Evolutionary conservation across 768 basidiomycete genomes (phyloP).

Genomic region (Lactarius sp.): DNA sequence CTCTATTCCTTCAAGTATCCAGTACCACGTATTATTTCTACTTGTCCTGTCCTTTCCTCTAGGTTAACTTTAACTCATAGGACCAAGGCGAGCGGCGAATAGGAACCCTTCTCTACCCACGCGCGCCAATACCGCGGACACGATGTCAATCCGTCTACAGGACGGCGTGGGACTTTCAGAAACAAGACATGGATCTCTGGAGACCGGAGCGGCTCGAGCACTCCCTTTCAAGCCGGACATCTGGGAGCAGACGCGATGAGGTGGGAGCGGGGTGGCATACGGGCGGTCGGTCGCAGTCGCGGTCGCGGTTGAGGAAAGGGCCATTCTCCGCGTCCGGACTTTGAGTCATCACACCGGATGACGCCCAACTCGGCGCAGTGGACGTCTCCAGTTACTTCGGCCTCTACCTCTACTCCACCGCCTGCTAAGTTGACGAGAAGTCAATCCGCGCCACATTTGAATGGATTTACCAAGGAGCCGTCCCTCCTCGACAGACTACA

Average conservation of each 20-base stretch:
- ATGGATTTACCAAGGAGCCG: too few relatives aligned
- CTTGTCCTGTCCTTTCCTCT: too few relatives aligned
- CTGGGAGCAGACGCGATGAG: too few relatives aligned
- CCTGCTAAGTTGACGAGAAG: too few relatives aligned
- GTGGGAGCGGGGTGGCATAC: slow-evolving; percentile 38
- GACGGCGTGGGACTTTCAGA: slow-evolving; percentile 23
- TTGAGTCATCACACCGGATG: background rate
- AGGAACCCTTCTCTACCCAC: slow-evolving; percentile 8
- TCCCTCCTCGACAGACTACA: too few relatives aligned
- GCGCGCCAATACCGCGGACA: slow-evolving; percentile 15
- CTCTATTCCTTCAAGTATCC: too few relatives aligned
- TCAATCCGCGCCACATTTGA: too few relatives aligned
- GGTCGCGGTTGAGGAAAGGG: slow-evolving; percentile 26
- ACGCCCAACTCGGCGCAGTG: background rate
- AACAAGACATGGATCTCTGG: slow-evolving; percentile 8
- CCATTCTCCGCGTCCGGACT: background rate
- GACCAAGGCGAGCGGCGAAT: background rate
- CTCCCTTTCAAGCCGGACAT: too few relatives aligned
- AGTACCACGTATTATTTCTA: too few relatives aligned
- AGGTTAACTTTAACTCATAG: too few relatives aligned
- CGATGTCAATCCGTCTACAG: background rate
- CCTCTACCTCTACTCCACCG: too few relatives aligned
- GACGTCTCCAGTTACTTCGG: slow-evolving; percentile 22
- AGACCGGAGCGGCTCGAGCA: too few relatives aligned
- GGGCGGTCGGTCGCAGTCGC: slow-evolving; percentile 45